These are phyloP conservation scores for Aspergillus nomiae DNA, from an alignment of 2,329 filamentous ascomycete species.

Conservation along the genomic window DNA sequence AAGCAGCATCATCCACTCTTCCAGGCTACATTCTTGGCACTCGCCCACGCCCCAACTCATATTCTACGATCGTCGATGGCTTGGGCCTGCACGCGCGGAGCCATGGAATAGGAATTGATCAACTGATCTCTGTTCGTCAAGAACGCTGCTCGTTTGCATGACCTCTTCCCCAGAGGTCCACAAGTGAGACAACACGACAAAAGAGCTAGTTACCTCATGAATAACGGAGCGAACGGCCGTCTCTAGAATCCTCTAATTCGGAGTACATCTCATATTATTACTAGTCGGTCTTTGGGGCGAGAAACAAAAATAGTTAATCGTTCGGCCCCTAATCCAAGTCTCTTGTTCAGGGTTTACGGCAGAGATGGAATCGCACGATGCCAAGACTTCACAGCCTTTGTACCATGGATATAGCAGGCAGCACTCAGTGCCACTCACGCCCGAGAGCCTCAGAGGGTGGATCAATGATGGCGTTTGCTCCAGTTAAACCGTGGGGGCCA, in stretches of 20 bases:
- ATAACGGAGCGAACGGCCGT: not conserved
- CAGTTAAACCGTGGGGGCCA: not conserved
- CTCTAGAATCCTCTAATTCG: not conserved
- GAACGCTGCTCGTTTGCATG: not conserved
- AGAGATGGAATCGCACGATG: not conserved
- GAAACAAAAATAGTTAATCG: not conserved
- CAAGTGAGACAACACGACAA: not conserved
- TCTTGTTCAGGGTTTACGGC: not conserved
- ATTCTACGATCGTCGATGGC: not conserved
- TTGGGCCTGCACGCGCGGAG: not conserved
- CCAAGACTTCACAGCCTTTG: conserved; percentile 3
- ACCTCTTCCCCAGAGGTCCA: not conserved
- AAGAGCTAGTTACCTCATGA: not conserved
- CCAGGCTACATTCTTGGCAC: not conserved
- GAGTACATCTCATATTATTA: no score
- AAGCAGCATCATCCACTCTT: not conserved
- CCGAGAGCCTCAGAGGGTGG: not conserved
- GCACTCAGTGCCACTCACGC: not conserved
- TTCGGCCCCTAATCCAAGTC: not conserved
- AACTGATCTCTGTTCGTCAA: not conserved
- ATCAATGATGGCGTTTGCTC: not conserved
- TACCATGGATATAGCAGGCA: not conserved
- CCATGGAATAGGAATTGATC: not conserved
- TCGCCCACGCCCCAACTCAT: not conserved
- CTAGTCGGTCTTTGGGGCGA: not conserved